These are phyloP conservation scores for Triangularia verruculosa DNA, from an alignment of 2,329 filamentous ascomycete species.

Conservation along the genomic window DNA sequence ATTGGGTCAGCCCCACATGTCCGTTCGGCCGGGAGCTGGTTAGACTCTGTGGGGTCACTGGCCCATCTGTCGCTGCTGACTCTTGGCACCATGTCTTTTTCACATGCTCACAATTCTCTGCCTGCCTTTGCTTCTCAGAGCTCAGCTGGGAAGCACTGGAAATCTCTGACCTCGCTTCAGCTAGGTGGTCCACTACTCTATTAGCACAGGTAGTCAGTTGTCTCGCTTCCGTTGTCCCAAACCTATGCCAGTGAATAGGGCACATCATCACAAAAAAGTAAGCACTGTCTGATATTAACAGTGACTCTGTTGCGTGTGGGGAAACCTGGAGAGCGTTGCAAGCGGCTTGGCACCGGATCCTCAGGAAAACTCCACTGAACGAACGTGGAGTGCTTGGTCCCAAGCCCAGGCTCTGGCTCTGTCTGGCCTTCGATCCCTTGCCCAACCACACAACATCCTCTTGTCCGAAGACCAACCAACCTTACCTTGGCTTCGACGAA, in stretches of 20 bases:
- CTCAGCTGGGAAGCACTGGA: background rate
- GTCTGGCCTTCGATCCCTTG: conserved; percentile 1
- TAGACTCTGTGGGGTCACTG: background rate
- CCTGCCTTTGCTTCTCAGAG: background rate
- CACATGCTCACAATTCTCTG: conserved; percentile 9
- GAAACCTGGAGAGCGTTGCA: conserved; percentile 9
- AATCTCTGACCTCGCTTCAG: background rate
- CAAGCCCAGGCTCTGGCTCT: conserved; percentile 3
- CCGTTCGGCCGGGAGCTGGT: conserved; percentile 21
- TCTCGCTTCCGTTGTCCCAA: background rate
- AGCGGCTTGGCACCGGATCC: background rate
- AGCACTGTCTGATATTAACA: background rate
- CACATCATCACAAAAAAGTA: background rate
- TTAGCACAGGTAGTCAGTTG: background rate
- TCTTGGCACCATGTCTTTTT: background rate
- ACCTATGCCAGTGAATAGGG: background rate
- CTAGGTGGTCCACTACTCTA: background rate
- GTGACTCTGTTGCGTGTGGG: background rate
- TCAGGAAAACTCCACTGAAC: conserved; percentile 4
- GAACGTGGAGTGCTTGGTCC: background rate
- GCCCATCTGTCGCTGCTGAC: background rate
- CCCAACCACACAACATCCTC: conserved; percentile 28
- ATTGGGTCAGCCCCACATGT: conserved; percentile 15
- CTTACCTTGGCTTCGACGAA: background rate
- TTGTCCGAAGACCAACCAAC: conserved; percentile 25